Conservation (phyloP, 169 alveolate species). For the Plasmodium yoelii region DNA sequence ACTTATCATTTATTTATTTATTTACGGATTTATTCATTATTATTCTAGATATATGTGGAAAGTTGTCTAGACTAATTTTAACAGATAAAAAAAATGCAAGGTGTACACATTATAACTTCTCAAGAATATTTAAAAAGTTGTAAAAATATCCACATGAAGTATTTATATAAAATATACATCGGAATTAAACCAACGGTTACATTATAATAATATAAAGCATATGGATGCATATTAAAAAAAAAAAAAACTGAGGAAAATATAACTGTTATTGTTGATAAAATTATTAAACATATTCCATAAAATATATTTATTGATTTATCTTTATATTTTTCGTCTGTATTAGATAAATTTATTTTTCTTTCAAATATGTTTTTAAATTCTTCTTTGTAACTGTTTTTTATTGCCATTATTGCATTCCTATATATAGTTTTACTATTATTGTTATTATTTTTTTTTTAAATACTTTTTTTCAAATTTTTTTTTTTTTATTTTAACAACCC, state of each 20-base stretch:
- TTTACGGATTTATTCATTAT: not conserved
- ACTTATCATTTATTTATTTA: not conserved
- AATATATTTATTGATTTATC: slow-evolving; percentile 58
- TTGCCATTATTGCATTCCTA: slow-evolving; percentile 21
- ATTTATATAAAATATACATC: slow-evolving; percentile 45
- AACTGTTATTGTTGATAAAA: slow-evolving; percentile 20
- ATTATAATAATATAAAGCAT: slow-evolving; percentile 53
- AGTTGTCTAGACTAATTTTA: slow-evolving; percentile 3
- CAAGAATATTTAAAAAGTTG: slow-evolving; percentile 69
- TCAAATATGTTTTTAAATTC: slow-evolving; percentile 67
- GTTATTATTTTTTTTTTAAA: not conserved
- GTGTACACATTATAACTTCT: not conserved
- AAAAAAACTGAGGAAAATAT: slow-evolving; percentile 47
- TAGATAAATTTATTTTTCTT: slow-evolving; percentile 65
- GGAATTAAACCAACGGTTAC: slow-evolving; percentile 68
- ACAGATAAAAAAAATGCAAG: too few species aligned
- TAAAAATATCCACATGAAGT: slow-evolving; percentile 67
- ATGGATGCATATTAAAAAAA: slow-evolving; percentile 76
- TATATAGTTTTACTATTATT: not conserved
- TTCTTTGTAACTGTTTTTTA: slow-evolving; percentile 43
- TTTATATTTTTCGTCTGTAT: slow-evolving; percentile 31
- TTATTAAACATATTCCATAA: slow-evolving; percentile 66
- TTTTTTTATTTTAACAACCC: not conserved
- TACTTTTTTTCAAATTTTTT: not conserved
- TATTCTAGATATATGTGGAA: slow-evolving; percentile 25